Base-by-base conservation (phyloP, 2,329 filamentous ascomycete genomes). In the Amphichorda felina region DNA sequence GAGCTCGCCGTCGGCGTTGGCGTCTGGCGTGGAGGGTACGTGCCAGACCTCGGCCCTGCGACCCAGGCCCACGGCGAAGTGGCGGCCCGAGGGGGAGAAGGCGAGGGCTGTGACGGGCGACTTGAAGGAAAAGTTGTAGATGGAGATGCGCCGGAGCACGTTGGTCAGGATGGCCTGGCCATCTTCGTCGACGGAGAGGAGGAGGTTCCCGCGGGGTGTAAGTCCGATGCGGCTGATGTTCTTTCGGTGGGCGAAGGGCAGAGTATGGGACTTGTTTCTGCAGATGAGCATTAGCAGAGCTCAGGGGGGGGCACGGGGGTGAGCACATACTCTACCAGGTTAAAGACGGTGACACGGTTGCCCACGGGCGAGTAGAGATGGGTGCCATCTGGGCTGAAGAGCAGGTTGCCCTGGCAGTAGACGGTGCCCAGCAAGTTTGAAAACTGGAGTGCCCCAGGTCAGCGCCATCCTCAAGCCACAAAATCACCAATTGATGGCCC, bases 361-460 rank as follows among this genome's bases (percentile, higher is more conserved):
- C 91, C 91, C 36, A 98, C 91, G 7, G 91, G 93, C 30, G 91
- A 98, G 51, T 93, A 84, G 45, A 98, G 73, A 63, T 86, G 89
- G 50, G 85, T 91, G 55, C 93, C 93, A 73, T 98, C 89, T 41
- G 88, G 86, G 50, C 85, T 93, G 68, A 93, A 98, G 55, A 95
- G 73, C 52, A 98, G 75, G 59, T 96, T 98, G 62, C 93, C 91
- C 74, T 88, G 85, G 66, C 87, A 86, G 69, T 96, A 98, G 55
- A 98, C 91, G 48, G 91, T 98, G 56, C 91, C 93, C 53, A 98
- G 75, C 57, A 98, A 75, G 63, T 96, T 98, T 57, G 89, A 94
- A 65, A 98, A 98, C 88, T 95, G 51, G 32, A n/a, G 17, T n/a
- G 11, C 4, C 3, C 6, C 15, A 3, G 7, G 28, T 25, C 15